Evolutionary conservation across 768 basidiomycete genomes (phyloP), one percentile per base, ranked within the genome.

Genomic region (Hypsizygus marmoreus): DNA sequence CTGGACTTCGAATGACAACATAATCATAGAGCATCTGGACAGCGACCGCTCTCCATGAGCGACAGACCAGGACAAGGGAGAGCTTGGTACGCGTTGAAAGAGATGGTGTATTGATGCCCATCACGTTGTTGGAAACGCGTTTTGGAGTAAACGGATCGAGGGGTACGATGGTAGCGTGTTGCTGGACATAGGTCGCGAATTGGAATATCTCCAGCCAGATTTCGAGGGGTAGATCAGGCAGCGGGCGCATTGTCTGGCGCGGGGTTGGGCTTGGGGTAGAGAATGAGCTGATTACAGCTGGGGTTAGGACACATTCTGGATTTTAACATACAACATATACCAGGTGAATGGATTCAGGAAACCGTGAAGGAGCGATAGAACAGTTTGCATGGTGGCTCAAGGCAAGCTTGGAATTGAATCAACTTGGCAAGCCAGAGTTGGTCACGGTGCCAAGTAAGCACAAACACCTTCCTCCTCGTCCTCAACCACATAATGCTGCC

Each of bases 121-220:
- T 70, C 8, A 66, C 72, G 55, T 74, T 72, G 43, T 65, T 70
- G 1, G 73, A 72, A 2, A 65, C 58, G 39, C 65, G 68, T 49
- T 66, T 68, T 16, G 64, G 61, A 6, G 60, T 57, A 55, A 81
- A 80, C 5, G 80, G 75, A 57, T 79, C 70, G 38, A 73, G 53
- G 7, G 75, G 74, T 16, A 63, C 64, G 50, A 80, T 65, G 24
- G 73, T 68, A 34, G 68, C 64, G 33, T 73, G 61, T 6, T 62
- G 64, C 49, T 75, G 72, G 39, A 76, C 64, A 56, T 77, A 72
- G 12, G 77, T 79, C 4, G 76, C 73, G 56, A 77, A 79, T 44
- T 77, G 71, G 58, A 81, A 79, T 28, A 81, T 81, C 50, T 80
- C 78, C 14, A 77, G 65, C 74, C 76, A 78, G 29, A 81, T 55